Percentiles rank a stretch among this genome's conserved stretches.
Conservation (phyloP, 2,329 filamentous ascomycete species). For the Catunica adiposa region DNA sequence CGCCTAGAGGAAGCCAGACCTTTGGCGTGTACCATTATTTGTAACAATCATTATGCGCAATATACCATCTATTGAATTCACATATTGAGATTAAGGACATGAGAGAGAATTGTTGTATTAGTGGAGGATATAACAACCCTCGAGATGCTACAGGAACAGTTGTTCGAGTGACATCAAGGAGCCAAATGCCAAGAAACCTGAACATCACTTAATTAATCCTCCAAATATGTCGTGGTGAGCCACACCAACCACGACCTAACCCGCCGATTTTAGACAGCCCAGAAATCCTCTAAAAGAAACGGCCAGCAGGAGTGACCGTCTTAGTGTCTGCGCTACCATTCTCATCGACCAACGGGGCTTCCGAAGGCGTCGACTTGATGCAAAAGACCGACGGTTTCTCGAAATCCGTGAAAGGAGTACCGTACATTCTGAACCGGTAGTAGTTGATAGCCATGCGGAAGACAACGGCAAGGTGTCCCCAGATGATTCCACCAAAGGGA, state of each 20-base stretch:
- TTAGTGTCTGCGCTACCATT: slow-evolving; percentile 20
- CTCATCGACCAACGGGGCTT: slow-evolving; percentile 15
- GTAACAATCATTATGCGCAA: slow-evolving; percentile 14
- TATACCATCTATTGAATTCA: slow-evolving; percentile 12
- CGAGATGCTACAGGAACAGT: too few species aligned
- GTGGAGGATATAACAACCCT: background rate
- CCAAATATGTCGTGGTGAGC: too few species aligned
- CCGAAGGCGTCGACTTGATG: background rate
- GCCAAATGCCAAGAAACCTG: background rate
- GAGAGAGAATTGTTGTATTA: background rate
- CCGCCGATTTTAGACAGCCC: too few species aligned
- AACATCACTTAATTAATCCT: too few species aligned
- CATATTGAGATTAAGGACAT: background rate
- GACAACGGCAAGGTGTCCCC: slow-evolving; percentile 46
- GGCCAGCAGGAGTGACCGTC: slow-evolving; percentile 23
- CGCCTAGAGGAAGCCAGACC: slow-evolving; percentile 6
- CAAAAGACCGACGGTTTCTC: slow-evolving; percentile 1
- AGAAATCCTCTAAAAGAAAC: slow-evolving; percentile 31
- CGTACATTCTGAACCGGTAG: slow-evolving; percentile 37
- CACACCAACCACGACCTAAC: too few species aligned
- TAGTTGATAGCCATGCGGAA: slow-evolving; percentile 45
- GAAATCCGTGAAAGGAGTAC: slow-evolving; percentile 43
- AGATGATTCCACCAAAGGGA: slow-evolving; percentile 57
- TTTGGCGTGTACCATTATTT: slow-evolving; percentile 13
- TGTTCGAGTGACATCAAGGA: too few species aligned